phyloP scores from a whole-genome alignment of 2,329 filamentous ascomycete genomes.

The Sclerotinia trifoliorum region DNA sequence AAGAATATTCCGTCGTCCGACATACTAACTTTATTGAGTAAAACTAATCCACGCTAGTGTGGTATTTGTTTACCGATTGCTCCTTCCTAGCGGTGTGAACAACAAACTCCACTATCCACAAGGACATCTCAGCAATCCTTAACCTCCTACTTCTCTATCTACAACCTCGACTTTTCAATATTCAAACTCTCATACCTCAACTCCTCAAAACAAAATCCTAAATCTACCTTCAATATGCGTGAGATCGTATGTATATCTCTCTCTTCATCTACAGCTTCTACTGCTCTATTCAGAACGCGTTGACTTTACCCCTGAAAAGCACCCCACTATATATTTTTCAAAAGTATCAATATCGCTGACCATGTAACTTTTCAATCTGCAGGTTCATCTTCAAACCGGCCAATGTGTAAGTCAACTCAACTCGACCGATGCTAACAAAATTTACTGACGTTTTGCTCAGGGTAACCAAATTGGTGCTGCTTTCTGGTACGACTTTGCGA shows the following conservation, averaged over 20 bases:
- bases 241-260: slow-evolving; percentile 61
- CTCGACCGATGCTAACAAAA: slow-evolving; percentile 18
- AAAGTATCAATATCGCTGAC: slow-evolving; percentile 55
- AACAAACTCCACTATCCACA: slow-evolving; percentile 32
- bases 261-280: slow-evolving; percentile 16
- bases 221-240: slow-evolving; percentile 60
- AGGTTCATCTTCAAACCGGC: slow-evolving; percentile 99
- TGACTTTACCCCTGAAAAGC: slow-evolving; percentile 42
- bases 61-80: slow-evolving; percentile 22
- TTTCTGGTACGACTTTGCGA: slow-evolving; percentile 71
- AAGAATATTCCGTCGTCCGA: not conserved
- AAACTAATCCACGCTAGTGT: slow-evolving; percentile 14
- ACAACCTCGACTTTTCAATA: slow-evolving; percentile 26
- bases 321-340: slow-evolving; percentile 41
- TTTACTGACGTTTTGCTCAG: slow-evolving; percentile 50
- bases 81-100: slow-evolving; percentile 25
- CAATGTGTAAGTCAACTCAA: slow-evolving; percentile 79
- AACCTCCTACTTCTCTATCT: slow-evolving; percentile 30
- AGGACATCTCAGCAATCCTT: slow-evolving; percentile 25
- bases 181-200: slow-evolving; percentile 8
- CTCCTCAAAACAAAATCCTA: slow-evolving; percentile 27
- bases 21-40: not conserved
- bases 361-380: slow-evolving; percentile 46
- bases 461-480: slow-evolving; percentile 99
- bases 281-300: slow-evolving; percentile 41